A percentile compares a stretch with the other conserved stretches of the same genome.
These are phyloP conservation scores for Ceratobasidium sp. DNA, from an alignment of 1,284 basidiomycete species.

Conservation along the genomic window DNA sequence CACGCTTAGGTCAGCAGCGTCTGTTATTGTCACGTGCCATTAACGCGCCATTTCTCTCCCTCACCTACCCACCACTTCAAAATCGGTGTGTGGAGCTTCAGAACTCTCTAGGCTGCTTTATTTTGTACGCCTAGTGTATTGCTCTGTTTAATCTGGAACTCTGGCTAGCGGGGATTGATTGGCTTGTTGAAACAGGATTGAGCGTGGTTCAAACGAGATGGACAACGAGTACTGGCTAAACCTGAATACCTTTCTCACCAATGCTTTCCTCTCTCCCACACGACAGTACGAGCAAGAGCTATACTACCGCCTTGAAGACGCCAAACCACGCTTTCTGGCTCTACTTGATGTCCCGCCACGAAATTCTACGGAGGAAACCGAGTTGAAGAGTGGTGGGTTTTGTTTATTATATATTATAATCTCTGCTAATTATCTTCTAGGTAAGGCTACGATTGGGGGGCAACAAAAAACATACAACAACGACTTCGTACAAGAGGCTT, in stretches of 20 bases:
- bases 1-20: too few relatives aligned
- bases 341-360: constrained; percentile 75
- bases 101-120: too few relatives aligned
- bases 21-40: too few relatives aligned
- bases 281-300: constrained; percentile 75
- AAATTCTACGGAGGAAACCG: constrained; percentile 73
- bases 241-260: constrained; percentile 37
- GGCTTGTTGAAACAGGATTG: too few relatives aligned
- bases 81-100: too few relatives aligned
- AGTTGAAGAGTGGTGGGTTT: constrained; percentile 78
- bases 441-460: constrained; percentile 72
- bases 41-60: too few relatives aligned
- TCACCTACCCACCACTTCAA: too few relatives aligned
- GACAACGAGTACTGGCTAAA: constrained; percentile 36
- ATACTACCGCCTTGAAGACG: constrained; percentile 77
- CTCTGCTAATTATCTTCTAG: constrained; percentile 58
- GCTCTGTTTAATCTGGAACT: too few relatives aligned
- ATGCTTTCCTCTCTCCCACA: constrained; percentile 43
- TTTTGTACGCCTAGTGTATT: too few relatives aligned
- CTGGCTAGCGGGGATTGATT: too few relatives aligned
- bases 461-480: constrained; percentile 74
- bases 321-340: constrained; percentile 71
- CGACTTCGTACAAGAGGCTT: constrained; percentile 79
- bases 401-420: background rate
- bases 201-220: constrained; percentile 27